Evolutionary conservation across 208 protist species (phyloP).

Genomic region (Naegleria lovaniensis): DNA sequence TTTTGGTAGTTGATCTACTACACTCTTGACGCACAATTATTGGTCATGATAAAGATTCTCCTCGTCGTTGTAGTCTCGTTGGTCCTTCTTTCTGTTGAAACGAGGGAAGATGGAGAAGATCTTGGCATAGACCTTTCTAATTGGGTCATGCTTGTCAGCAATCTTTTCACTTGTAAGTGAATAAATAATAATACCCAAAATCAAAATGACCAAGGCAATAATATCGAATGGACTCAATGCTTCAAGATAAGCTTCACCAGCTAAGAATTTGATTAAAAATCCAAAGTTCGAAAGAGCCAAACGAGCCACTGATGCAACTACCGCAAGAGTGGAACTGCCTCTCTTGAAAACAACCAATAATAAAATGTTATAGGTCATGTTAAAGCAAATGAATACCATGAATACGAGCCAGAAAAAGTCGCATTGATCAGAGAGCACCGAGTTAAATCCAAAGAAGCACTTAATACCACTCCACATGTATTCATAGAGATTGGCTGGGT

Average conservation of each 20-base stretch:
- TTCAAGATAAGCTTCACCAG: background rate
- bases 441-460: constrained; percentile 14
- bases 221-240: background rate
- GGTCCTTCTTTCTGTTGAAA: background rate
- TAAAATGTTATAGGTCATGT: constrained; percentile 29
- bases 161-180: background rate
- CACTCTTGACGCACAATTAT: background rate
- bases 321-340: constrained; percentile 14
- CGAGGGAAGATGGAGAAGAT: background rate
- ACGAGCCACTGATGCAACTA: background rate
- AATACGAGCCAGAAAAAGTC: constrained; percentile 10
- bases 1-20: too few species aligned
- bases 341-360: constrained; percentile 13
- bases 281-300: constrained; percentile 10
- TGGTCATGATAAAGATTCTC: background rate
- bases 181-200: constrained; percentile 13
- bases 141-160: background rate
- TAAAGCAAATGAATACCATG: constrained; percentile 17
- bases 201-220: constrained; percentile 14
- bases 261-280: background rate
- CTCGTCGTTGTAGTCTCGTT: background rate
- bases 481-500: background rate
- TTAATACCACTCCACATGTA: constrained; percentile 8
- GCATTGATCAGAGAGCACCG: background rate
- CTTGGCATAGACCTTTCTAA: background rate